A percentile compares a stretch with the other conserved stretches of the same genome.
These are phyloP conservation scores for Xylogone sp. DNA, from an alignment of 2,329 filamentous ascomycete species.

Conservation along the genomic window DNA sequence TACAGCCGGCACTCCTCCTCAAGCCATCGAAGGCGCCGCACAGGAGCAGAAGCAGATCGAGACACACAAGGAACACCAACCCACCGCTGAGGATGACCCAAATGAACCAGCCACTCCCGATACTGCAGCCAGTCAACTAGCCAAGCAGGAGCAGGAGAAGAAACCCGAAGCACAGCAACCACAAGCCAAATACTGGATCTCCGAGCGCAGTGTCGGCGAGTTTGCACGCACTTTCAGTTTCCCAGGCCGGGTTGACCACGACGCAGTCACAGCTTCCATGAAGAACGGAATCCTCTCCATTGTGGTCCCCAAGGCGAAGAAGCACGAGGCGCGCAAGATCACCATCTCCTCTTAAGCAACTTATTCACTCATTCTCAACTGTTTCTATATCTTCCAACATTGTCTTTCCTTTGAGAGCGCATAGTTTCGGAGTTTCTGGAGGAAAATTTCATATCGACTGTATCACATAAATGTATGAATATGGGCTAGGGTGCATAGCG, in stretches of 20 bases:
- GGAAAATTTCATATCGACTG: too few species aligned
- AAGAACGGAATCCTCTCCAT: conserved; percentile 61
- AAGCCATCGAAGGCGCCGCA: conserved; percentile 39
- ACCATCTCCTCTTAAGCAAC: too few species aligned
- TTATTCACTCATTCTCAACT: too few species aligned
- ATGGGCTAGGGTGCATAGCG: too few species aligned
- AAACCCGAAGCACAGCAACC: conserved; percentile 30
- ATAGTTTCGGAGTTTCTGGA: too few species aligned
- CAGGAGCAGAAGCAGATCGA: conserved; percentile 37
- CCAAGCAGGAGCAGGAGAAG: conserved; percentile 30
- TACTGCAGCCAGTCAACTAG: conserved; percentile 16
- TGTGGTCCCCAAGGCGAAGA: conserved; percentile 59
- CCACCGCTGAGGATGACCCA: conserved; percentile 23
- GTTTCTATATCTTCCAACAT: too few species aligned
- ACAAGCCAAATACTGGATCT: conserved; percentile 59
- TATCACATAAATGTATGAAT: too few species aligned
- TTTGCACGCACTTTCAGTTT: conserved; percentile 66
- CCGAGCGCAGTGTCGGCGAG: conserved; percentile 58
- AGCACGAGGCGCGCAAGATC: conserved; percentile 51
- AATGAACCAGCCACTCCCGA: conserved; percentile 14
- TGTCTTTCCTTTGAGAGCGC: too few species aligned
- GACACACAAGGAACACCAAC: conserved; percentile 41
- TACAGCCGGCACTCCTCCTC: conserved; percentile 39
- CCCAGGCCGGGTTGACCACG: conserved; percentile 56
- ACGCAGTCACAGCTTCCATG: conserved; percentile 54